Base-by-base conservation (phyloP, 768 basidiomycete species). In the Psilocybe cubensis region DNA sequence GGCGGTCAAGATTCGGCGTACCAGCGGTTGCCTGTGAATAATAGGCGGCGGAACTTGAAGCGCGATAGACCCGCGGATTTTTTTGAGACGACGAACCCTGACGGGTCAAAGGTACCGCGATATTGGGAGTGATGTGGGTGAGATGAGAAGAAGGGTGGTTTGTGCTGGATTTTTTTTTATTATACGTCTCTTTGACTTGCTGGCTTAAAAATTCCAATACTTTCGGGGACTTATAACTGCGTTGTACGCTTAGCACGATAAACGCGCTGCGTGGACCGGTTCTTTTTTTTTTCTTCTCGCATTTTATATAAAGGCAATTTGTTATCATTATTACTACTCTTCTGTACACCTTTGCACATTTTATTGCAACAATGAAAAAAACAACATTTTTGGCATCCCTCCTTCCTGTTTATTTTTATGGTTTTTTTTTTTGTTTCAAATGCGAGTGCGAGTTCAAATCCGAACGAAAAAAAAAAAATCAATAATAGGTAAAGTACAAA, bases 31-130 rank as follows among this genome's bases (percentile, higher is more conserved):
- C 92, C 92, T 27, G 73, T 94, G 52, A 94, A 93, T 66, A 92
- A 91, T 65, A 80, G 92, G 57, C 81, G 92, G 52, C 77, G 89
- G 66, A 86, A 85, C 63, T 66, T 91, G 62, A 93, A 94, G 72
- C 82, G 92, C 8, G 92, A 94, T 27, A 78, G 92, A 44, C 92
- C 92, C 1, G 87, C 89, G 3, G 92, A 94, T 72, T 94, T 94
- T 66, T 70, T 92, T 66, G 92, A 93, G 65, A 80, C 91, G 10
- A 83, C 84, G 2, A 82, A 79, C 12, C 85, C 87, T 56, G 75
- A 73, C 52, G 88, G 88, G 24, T 78, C 68, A 62, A 92, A 93
- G 72, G 73, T 85, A 38, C 78, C 85, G 47, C 76, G 90, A 62
- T 93, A 89, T 64, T 93, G 90, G 90, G 91, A 94, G 74, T 92